phyloP scores from a whole-genome alignment of 2,329 filamentous ascomycete species.

The Amphichorda felina region DNA sequence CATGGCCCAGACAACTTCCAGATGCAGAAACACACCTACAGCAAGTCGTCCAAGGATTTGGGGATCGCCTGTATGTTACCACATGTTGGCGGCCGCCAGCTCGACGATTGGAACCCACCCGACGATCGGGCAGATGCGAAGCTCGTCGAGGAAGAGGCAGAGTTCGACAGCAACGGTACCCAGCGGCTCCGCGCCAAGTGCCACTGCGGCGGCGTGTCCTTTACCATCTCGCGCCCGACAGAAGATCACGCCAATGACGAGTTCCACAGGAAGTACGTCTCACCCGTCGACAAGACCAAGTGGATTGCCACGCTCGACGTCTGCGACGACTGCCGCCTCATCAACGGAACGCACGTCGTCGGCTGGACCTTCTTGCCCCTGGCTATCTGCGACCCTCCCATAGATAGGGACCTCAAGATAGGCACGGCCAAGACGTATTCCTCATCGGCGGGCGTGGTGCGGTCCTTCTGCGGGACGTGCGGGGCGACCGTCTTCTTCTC shows the following conservation, averaged over 20 bases:
- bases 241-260: conserved; percentile 14
- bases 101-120: conserved; percentile 23
- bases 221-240: conserved; percentile 28
- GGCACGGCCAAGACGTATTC: conserved; percentile 31
- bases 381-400: conserved; percentile 19
- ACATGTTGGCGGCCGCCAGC: conserved; percentile 13
- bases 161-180: conserved; percentile 19
- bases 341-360: conserved; percentile 26
- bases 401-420: conserved; percentile 22
- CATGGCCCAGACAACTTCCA: conserved; percentile 21
- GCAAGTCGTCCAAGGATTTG: conserved; percentile 20
- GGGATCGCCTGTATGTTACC: conserved; percentile 22
- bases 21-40: conserved; percentile 22
- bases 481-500: conserved; percentile 30
- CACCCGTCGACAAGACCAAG: conserved; percentile 22
- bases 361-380: conserved; percentile 31
- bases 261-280: conserved; percentile 18
- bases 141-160: conserved; percentile 12
- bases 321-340: conserved; percentile 31
- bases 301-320: conserved; percentile 29
- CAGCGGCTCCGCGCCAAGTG: conserved; percentile 30
- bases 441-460: conserved; percentile 23
- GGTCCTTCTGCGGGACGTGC: conserved; percentile 33
- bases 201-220: conserved; percentile 33
- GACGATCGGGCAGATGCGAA: conserved; percentile 13